Evolutionary conservation across 192 early-diverging fungal genomes (phyloP).

Genomic region (Dimargaris cristalligena): DNA sequence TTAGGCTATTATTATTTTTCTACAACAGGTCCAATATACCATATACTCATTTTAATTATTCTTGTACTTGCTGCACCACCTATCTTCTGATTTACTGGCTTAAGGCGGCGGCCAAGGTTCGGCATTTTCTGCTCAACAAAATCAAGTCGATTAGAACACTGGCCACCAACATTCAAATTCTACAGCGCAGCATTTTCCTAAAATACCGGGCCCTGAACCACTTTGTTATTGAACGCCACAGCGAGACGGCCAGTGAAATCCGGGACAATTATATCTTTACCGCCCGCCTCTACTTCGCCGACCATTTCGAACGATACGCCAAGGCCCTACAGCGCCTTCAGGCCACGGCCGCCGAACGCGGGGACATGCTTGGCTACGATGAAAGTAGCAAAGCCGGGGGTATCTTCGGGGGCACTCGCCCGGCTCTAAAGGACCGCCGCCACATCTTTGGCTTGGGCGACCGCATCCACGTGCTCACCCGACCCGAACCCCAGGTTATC

Average conservation of each 20-base stretch:
- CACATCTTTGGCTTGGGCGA: conserved; percentile 77
- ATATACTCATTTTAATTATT: too few species aligned
- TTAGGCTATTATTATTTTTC: too few species aligned
- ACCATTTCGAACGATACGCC: conserved; percentile 82
- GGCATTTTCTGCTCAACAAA: conserved; percentile 71
- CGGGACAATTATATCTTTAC: conserved; percentile 71
- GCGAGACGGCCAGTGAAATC: conserved; percentile 75
- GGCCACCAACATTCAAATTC: conserved; percentile 82
- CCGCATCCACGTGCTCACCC: conserved; percentile 56
- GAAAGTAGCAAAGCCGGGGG: conserved; percentile 55
- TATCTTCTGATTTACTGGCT: too few species aligned
- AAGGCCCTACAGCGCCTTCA: conserved; percentile 58
- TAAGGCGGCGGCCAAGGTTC: conserved; percentile 67
- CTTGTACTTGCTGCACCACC: too few species aligned
- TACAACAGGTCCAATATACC: too few species aligned
- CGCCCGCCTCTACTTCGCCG: conserved; percentile 69
- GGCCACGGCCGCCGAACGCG: conserved; percentile 57
- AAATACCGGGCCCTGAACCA: conserved; percentile 85
- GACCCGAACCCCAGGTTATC: conserved; percentile 71
- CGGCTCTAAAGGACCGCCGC: conserved; percentile 53
- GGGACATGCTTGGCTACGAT: conserved; percentile 74
- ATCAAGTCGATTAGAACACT: conserved; percentile 75
- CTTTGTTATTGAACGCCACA: conserved; percentile 78
- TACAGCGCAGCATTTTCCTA: conserved; percentile 79
- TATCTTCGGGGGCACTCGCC: conserved; percentile 49